Base-by-base conservation (phyloP, 1,284 basidiomycete species). In the Austroboletus novae-zelandiae region DNA sequence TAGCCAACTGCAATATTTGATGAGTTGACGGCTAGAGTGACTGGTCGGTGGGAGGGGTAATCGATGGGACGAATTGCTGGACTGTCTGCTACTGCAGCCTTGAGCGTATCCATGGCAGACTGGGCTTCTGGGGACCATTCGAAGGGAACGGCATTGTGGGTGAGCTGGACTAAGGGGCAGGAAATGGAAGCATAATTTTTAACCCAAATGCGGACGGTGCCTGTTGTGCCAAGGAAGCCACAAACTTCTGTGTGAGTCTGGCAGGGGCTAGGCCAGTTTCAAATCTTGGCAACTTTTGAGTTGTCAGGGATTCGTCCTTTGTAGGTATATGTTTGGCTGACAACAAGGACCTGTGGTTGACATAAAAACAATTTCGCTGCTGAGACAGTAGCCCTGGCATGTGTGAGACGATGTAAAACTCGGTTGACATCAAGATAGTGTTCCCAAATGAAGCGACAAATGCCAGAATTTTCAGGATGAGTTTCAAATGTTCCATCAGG, bases 21-120 rank as follows among this genome's bases (percentile, higher is more conserved):
- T 0, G 71, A 69, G 51, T 76, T 67, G 0, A 76, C 70, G 0
- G 69, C 58, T 0, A 77, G 50, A 2, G 71, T 64, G 0, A 76
- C 68, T 2, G 56, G 50, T 0, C 45, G 9, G 0, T 36, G 44
- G 1, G 61, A 66, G 0, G 37, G 8, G 27, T 74, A 73, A 47
- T 75, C 61, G 27, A 76, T 61, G 0, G 70, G 58, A 0, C 51
- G 49, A 0, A 73, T 47, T 2, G 62, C 62, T 0, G 63, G 57
- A 0, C 51, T 23, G 2, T 23, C 5, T 3, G 20, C 20, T 4
- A 23, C 20, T 23, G 20, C 20, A 23, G 25, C 4, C 7, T 74
- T 73, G 15, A 74, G 53, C 0, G 40, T 27, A 1, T 66, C 55
- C 56, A 70, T 60, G 0, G 68, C 62, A 0, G 5, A 0, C 8